A percentile compares a stretch with the other conserved stretches of the same genome.
Conservation (phyloP, 2,329 filamentous ascomycete species). For the Tolypocladium paradoxum region DNA sequence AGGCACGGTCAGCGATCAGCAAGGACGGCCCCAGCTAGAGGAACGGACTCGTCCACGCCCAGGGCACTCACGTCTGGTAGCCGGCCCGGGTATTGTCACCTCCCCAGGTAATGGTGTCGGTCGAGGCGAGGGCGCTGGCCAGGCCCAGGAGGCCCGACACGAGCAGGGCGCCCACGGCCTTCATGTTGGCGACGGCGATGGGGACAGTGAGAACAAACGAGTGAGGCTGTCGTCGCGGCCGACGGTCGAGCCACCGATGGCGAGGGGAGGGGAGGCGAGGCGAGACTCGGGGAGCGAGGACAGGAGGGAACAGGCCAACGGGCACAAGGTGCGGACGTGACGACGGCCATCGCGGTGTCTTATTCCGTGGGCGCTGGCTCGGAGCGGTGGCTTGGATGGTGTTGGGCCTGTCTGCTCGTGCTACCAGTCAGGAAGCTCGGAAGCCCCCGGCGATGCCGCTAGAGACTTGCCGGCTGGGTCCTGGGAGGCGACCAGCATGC, state of each 20-base stretch:
- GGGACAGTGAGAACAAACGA: not conserved
- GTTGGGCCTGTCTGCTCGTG: too few species aligned
- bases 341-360: not conserved
- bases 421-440: not conserved
- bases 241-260: not conserved
- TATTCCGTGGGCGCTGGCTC: not conserved
- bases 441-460: not conserved
- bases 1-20: not conserved
- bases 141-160: conserved; percentile 21
- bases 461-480: not conserved
- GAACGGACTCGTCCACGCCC: not conserved
- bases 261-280: not conserved
- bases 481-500: not conserved
- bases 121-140: conserved; percentile 26
- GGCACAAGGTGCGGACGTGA: not conserved
- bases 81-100: conserved; percentile 43
- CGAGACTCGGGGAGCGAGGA: not conserved
- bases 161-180: conserved; percentile 14
- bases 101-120: conserved; percentile 49
- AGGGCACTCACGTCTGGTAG: conserved; percentile 37
- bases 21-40: not conserved
- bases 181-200: conserved; percentile 9
- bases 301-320: not conserved
- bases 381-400: not conserved
- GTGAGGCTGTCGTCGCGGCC: not conserved